phyloP scores from a whole-genome alignment of 257 asterid genomes.

The Lycium ferocissimum region DNA sequence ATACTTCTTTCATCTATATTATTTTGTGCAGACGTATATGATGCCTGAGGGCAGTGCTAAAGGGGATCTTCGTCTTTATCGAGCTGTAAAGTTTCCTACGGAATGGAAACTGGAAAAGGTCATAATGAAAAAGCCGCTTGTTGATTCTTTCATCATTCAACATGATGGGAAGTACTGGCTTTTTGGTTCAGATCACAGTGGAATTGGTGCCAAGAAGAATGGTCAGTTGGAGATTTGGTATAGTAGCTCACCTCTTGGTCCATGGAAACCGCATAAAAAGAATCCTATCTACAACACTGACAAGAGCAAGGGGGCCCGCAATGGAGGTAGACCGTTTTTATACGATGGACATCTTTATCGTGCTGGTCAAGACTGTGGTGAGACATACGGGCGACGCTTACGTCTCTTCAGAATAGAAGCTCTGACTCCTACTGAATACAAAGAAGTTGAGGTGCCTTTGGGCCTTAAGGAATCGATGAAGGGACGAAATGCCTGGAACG shows the following conservation, averaged over 20 bases:
- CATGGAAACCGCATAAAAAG: slow-evolving; percentile 87
- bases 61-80: slow-evolving; percentile 95
- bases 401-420: slow-evolving; percentile 70
- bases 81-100: slow-evolving; percentile 77
- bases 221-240: slow-evolving; percentile 94
- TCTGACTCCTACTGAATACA: slow-evolving; percentile 65
- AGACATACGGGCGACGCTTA: slow-evolving; percentile 69
- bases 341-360: slow-evolving; percentile 76
- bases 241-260: slow-evolving; percentile 83
- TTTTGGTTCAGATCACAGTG: slow-evolving; percentile 91
- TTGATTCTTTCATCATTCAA: slow-evolving; percentile 76
- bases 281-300: slow-evolving; percentile 80
- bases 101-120: slow-evolving; percentile 76
- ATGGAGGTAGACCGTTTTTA: slow-evolving; percentile 91
- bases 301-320: slow-evolving; percentile 85
- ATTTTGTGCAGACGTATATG: slow-evolving; percentile 74
- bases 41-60: slow-evolving; percentile 91
- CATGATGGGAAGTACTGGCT: slow-evolving; percentile 85
- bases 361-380: slow-evolving; percentile 89
- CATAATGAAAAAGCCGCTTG: slow-evolving; percentile 71
- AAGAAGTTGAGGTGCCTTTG: slow-evolving; percentile 80
- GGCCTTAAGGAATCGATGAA: slow-evolving; percentile 60
- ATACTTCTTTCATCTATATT: slow-evolving; percentile 25
- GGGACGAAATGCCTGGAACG: slow-evolving; percentile 91
- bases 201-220: slow-evolving; percentile 69